A percentile compares a stretch with the other conserved stretches of the same genome.
Evolutionary conservation across 1,284 basidiomycete genomes (phyloP).

Genomic region (Porodaedalea pini): DNA sequence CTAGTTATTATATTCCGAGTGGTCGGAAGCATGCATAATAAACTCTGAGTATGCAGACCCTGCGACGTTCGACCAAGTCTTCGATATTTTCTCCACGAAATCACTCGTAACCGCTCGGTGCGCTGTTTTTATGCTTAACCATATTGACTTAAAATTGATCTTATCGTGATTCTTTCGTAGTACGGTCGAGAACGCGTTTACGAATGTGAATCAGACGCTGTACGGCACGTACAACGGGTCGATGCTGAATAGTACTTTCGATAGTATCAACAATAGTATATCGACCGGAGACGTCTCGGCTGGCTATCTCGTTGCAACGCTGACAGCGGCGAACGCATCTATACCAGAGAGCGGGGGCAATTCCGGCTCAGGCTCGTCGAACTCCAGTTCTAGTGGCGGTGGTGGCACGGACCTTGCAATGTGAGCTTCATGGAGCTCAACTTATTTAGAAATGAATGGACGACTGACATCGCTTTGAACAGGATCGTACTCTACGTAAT

Average conservation of each 20-base stretch:
- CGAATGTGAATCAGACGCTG: constrained; percentile 42
- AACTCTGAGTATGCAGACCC: constrained; percentile 69
- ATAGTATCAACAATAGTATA: constrained; percentile 49
- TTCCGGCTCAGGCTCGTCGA: constrained; percentile 17
- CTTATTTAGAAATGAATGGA: constrained; percentile 12
- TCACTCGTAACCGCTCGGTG: constrained; percentile 41
- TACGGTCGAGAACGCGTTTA: constrained; percentile 29
- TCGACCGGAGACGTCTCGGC: constrained; percentile 37
- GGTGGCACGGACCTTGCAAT: constrained; percentile 71
- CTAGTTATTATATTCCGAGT: constrained; percentile 74
- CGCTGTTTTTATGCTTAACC: neutral
- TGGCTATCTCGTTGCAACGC: constrained; percentile 63
- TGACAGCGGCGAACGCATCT: constrained; percentile 66
- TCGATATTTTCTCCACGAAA: constrained; percentile 77
- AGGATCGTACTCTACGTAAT: constrained; percentile 88
- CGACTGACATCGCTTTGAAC: constrained; percentile 8
- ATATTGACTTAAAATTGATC: neutral
- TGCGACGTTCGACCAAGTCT: constrained; percentile 61
- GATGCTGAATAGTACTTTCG: constrained; percentile 51
- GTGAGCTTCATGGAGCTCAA: constrained; percentile 41
- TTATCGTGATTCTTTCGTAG: neutral
- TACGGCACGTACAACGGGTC: constrained; percentile 57
- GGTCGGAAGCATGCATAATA: constrained; percentile 70
- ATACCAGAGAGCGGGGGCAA: constrained; percentile 26
- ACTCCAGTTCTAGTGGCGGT: constrained; percentile 22